phyloP scores from a whole-genome alignment of 1,284 basidiomycete genomes.

The Sporisorium graminicola region DNA sequence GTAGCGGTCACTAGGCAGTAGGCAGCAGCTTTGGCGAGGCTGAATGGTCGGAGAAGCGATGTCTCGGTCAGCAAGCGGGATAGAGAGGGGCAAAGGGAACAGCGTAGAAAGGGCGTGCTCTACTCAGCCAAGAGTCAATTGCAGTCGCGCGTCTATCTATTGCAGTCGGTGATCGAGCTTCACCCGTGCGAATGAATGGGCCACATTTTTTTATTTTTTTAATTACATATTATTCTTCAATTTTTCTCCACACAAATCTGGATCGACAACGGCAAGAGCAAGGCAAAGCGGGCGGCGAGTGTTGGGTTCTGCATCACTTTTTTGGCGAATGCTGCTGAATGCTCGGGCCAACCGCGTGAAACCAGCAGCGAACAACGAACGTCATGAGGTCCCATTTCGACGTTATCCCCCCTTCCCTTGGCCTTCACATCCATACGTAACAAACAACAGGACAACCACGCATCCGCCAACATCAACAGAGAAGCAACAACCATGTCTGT shows the following conservation, averaged over 20 bases:
- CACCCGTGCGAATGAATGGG: constrained; percentile 2
- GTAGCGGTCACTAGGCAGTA: background rate
- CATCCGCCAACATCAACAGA: background rate
- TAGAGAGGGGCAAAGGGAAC: background rate
- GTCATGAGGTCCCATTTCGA: too few species aligned
- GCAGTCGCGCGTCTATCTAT: background rate
- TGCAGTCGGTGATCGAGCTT: constrained; percentile 5
- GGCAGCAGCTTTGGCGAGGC: constrained; percentile 5
- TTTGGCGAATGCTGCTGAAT: background rate
- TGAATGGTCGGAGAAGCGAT: constrained; percentile 6
- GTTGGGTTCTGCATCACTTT: background rate
- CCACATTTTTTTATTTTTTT: too few species aligned
- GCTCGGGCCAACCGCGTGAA: background rate
- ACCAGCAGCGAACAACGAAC: too few species aligned
- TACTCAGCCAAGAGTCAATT: too few species aligned
- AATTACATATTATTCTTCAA: background rate
- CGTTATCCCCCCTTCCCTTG: too few species aligned
- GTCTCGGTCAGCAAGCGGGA: background rate
- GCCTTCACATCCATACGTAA: background rate
- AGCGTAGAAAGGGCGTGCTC: background rate
- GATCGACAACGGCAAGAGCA: constrained; percentile 2
- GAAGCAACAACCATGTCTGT: constrained; percentile 41
- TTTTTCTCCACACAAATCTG: background rate
- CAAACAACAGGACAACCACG: background rate
- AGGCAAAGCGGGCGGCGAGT: background rate